Conservation (phyloP, 2,329 filamentous ascomycete genomes). For the Phialophora verrucosa region DNA sequence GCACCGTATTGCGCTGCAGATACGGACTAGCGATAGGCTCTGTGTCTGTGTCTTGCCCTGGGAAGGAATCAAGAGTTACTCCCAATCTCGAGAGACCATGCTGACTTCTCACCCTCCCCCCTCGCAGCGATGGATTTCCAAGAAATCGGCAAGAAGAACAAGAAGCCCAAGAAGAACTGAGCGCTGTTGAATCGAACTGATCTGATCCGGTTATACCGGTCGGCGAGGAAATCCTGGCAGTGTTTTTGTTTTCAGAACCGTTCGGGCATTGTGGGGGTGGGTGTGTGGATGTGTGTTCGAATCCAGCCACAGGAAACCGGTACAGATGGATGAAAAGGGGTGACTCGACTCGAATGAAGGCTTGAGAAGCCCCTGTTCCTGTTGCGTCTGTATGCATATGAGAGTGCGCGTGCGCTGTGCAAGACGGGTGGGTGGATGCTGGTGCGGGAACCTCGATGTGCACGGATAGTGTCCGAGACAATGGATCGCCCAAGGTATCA, state of each 20-base stretch:
- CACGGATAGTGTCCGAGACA: background rate
- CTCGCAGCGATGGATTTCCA: slow-evolving; percentile 37
- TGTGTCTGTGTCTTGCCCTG: too few species aligned
- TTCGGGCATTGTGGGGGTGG: background rate
- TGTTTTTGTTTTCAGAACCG: too few species aligned
- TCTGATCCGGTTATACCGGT: background rate
- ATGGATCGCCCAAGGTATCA: background rate
- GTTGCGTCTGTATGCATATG: background rate
- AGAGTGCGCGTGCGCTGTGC: background rate
- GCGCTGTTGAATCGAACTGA: background rate
- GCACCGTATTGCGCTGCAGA: too few species aligned
- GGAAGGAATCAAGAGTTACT: background rate
- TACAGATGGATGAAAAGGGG: background rate
- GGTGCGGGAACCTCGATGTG: background rate
- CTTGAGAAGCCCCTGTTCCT: background rate
- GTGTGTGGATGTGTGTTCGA: background rate
- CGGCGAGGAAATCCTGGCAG: too few species aligned
- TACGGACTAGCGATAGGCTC: too few species aligned
- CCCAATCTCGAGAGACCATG: background rate
- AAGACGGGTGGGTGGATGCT: too few species aligned
- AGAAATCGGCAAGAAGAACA: slow-evolving; percentile 40
- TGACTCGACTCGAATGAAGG: background rate
- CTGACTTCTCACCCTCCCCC: slow-evolving; percentile 22
- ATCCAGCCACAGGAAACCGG: background rate
- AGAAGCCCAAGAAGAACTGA: slow-evolving; percentile 41